Percentiles rank a stretch among this genome's conserved stretches.
Evolutionary conservation across 495 filamentous ascomycete species (phyloP).

Genomic region (Penicillium lividum): DNA sequence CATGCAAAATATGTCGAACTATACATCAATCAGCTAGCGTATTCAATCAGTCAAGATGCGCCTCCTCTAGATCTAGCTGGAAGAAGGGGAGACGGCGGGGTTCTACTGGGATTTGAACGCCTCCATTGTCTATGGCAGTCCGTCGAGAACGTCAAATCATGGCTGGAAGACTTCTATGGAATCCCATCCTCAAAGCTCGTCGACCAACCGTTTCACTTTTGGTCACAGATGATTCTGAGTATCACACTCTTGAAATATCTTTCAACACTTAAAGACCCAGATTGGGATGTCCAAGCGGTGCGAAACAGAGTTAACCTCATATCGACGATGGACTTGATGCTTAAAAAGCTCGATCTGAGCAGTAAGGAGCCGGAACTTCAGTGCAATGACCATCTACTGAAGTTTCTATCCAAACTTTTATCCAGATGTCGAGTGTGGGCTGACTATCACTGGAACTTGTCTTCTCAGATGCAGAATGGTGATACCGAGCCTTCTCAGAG

Average conservation of each 20-base stretch:
- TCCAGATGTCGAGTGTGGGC: neutral
- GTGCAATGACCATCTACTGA: constrained; percentile 31
- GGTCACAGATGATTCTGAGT: constrained; percentile 37
- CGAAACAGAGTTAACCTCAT: constrained; percentile 34
- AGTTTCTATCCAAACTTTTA: constrained; percentile 30
- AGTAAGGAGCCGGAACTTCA: constrained; percentile 29
- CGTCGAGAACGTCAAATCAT: constrained; percentile 36
- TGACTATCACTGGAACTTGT: neutral
- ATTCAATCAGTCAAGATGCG: constrained; percentile 23
- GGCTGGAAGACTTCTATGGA: constrained; percentile 34
- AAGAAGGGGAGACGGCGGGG: constrained; percentile 5
- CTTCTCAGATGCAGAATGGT: neutral
- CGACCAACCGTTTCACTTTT: constrained; percentile 37
- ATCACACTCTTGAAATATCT: constrained; percentile 40
- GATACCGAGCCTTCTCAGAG: neutral
- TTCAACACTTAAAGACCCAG: constrained; percentile 40
- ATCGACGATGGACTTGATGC: constrained; percentile 31
- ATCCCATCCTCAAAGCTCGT: constrained; percentile 25
- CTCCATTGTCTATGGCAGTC: constrained; percentile 37
- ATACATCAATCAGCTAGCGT: constrained; percentile 37
- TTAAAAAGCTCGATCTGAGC: constrained; percentile 23
- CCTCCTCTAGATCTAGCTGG: constrained; percentile 16
- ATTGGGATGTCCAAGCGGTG: constrained; percentile 41
- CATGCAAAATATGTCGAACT: constrained; percentile 38
- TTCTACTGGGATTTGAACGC: constrained; percentile 31